These are phyloP conservation scores for Camelina hispida DNA, from an alignment of 345 rosid genomes.

Conservation along the genomic window DNA sequence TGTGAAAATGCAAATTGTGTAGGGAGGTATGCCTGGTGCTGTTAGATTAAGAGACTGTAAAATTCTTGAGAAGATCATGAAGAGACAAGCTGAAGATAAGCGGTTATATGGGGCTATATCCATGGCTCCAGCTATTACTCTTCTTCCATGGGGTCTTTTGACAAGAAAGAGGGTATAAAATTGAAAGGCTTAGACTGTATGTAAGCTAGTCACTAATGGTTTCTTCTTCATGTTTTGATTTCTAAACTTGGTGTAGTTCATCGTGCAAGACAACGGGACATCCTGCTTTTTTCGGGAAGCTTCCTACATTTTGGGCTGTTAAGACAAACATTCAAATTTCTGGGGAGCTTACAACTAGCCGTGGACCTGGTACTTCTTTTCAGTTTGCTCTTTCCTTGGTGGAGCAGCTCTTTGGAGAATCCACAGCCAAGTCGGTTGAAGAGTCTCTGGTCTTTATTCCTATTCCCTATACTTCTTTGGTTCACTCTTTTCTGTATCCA, in stretches of 20 bases:
- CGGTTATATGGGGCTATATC: conserved; percentile 87
- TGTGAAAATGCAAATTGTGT: conserved; percentile 23
- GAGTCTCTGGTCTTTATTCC: conserved; percentile 59
- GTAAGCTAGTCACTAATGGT: conserved; percentile 6
- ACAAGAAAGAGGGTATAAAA: conserved; percentile 66
- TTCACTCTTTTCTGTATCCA: background rate
- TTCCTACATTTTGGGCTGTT: conserved; percentile 94
- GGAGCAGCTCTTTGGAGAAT: conserved; percentile 83
- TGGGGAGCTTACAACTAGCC: conserved; percentile 91
- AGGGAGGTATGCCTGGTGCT: conserved; percentile 99
- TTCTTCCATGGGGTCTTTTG: conserved; percentile 96
- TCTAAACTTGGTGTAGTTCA: conserved; percentile 58
- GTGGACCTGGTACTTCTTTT: conserved; percentile 92
- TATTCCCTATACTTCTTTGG: conserved; percentile 7
- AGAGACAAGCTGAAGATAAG: conserved; percentile 77
- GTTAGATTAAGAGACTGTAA: conserved; percentile 82
- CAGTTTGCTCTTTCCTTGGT: conserved; percentile 80
- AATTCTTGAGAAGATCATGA: conserved; percentile 64
- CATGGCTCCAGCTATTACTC: conserved; percentile 92
- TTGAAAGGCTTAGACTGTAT: conserved; percentile 21
- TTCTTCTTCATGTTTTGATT: conserved; percentile 29
- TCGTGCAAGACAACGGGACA: conserved; percentile 86
- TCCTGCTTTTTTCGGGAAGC: conserved; percentile 82
- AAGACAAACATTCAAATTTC: conserved; percentile 84
- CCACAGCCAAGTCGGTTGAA: conserved; percentile 64